phyloP scores from a whole-genome alignment of 768 basidiomycete species.

The Pleurotus cornucopiae region DNA sequence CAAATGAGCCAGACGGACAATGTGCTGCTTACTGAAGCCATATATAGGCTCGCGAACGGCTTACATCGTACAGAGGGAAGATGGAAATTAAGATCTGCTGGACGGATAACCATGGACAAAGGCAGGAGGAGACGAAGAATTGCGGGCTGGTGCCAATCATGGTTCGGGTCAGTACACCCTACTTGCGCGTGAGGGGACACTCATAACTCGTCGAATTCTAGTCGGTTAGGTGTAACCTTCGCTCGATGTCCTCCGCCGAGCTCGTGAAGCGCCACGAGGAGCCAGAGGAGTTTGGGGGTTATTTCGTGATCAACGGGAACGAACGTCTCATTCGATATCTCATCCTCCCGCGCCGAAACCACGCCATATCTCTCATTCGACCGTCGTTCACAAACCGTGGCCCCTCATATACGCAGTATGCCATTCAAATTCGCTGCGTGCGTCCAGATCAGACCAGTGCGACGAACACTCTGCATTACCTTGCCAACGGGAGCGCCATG shows the following conservation, averaged over 20 bases:
- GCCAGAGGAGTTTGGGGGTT: conserved; percentile 97
- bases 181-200: background rate
- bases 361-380: conserved; percentile 89
- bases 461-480: conserved; percentile 97
- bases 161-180: conserved; percentile 71
- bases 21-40: background rate
- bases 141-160: conserved; percentile 95
- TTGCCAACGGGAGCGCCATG: conserved; percentile 95
- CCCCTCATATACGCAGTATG: conserved; percentile 90
- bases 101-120: conserved; percentile 60
- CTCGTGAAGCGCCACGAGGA: conserved; percentile 92
- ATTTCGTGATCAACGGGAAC: conserved; percentile 98
- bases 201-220: conserved; percentile 21
- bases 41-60: conserved; percentile 81
- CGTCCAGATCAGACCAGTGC: conserved; percentile 88
- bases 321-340: conserved; percentile 98
- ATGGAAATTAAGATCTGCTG: conserved; percentile 87
- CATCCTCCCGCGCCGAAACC: conserved; percentile 92
- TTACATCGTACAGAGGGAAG: conserved; percentile 87
- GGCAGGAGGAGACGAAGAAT: conserved; percentile 71
- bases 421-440: conserved; percentile 93
- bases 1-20: background rate
- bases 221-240: conserved; percentile 93
- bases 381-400: conserved; percentile 91
- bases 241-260: conserved; percentile 76